Evolutionary conservation across 192 early-diverging fungal species (phyloP).

Genomic region (Mortierella claussenii): DNA sequence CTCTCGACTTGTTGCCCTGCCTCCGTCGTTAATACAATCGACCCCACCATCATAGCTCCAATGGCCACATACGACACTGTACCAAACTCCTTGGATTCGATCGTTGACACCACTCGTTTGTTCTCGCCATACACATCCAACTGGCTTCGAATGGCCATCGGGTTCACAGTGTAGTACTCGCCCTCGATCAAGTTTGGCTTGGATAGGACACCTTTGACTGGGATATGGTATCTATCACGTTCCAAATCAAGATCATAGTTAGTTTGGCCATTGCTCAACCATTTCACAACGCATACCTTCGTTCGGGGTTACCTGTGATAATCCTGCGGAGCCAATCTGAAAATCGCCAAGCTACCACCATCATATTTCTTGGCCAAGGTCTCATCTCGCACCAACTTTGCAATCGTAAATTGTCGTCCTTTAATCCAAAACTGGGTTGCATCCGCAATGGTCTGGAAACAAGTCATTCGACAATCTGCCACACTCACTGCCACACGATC

Average conservation of each 20-base stretch:
- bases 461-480: constrained; percentile 81
- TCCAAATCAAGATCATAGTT: not conserved
- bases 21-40: constrained; percentile 70
- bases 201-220: constrained; percentile 73
- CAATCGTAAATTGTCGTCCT: constrained; percentile 74
- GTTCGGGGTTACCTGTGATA: constrained; percentile 77
- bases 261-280: not conserved
- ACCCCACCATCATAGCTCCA: constrained; percentile 90
- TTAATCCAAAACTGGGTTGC: constrained; percentile 87
- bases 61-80: constrained; percentile 74
- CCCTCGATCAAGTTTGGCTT: constrained; percentile 66
- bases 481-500: constrained; percentile 70
- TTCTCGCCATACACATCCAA: constrained; percentile 88
- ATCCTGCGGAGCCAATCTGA: constrained; percentile 85
- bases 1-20: constrained; percentile 57
- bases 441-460: constrained; percentile 70
- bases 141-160: constrained; percentile 76
- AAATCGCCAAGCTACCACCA: constrained; percentile 75
- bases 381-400: constrained; percentile 65
- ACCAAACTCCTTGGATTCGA: constrained; percentile 74
- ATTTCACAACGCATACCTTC: not conserved
- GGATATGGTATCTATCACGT: constrained; percentile 64
- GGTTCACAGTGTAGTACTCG: constrained; percentile 85
- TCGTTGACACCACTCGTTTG: constrained; percentile 69
- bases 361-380: constrained; percentile 60